Percentiles rank a stretch among this genome's conserved stretches.
Evolutionary conservation across 352 stramenopile species (phyloP).

Genomic region (Blastocystis sp.): DNA sequence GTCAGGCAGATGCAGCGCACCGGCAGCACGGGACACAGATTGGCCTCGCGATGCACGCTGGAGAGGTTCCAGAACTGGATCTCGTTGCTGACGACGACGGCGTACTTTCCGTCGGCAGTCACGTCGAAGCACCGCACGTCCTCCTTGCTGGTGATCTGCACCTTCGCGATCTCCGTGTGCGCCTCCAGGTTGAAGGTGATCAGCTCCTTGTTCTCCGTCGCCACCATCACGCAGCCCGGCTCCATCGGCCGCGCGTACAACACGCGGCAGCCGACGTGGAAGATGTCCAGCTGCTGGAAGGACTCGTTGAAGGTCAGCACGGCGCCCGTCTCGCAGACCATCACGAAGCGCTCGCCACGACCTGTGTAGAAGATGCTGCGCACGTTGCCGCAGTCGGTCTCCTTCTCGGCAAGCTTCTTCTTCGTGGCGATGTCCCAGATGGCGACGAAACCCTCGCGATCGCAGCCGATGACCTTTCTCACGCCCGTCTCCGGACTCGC

Average conservation of each 20-base stretch:
- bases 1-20: constrained; percentile 41
- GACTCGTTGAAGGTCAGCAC: constrained; percentile 4
- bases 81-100: constrained; percentile 27
- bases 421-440: constrained; percentile 24
- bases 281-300: constrained; percentile 30
- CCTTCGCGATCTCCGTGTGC: background rate
- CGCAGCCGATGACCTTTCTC: background rate
- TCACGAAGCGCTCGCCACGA: background rate
- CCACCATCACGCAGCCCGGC: background rate
- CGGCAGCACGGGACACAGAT: constrained; percentile 3
- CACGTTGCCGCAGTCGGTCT: constrained; percentile 43
- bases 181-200: background rate
- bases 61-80: constrained; percentile 39
- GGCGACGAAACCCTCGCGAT: constrained; percentile 7
- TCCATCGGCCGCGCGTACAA: background rate
- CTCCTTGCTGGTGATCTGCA: background rate
- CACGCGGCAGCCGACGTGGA: background rate
- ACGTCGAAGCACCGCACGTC: constrained; percentile 37
- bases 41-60: background rate
- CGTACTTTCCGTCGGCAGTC: constrained; percentile 38
- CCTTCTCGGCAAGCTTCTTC: constrained; percentile 11
- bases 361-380: background rate
- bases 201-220: constrained; percentile 37
- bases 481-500: background rate
- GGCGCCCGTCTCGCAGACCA: constrained; percentile 26